Conservation (phyloP, 2,329 filamentous ascomycete species). For the Coniochaeta sp. region DNA sequence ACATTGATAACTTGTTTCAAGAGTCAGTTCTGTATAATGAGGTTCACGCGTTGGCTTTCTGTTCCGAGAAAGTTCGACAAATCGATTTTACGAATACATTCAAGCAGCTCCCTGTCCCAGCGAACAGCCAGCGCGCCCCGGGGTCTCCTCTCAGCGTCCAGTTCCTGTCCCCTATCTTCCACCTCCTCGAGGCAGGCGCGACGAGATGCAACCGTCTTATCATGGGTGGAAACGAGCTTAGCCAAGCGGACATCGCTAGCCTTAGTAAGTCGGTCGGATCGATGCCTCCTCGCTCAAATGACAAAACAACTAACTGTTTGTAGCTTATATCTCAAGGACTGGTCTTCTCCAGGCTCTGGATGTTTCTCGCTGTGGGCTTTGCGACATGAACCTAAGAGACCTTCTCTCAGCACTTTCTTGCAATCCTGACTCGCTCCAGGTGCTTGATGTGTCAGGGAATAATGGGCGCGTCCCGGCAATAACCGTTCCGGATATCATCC, state of each 20-base stretch:
- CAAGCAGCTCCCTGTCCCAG: slow-evolving; percentile 11
- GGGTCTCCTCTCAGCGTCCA: slow-evolving; percentile 13
- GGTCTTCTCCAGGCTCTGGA: slow-evolving; percentile 36
- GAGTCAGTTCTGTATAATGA: slow-evolving; percentile 47
- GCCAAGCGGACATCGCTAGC: slow-evolving; percentile 37
- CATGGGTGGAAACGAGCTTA: slow-evolving; percentile 41
- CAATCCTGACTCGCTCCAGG: slow-evolving; percentile 35
- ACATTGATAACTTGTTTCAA: slow-evolving; percentile 39
- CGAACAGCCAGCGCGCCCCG: not conserved
- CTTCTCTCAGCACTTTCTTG: slow-evolving; percentile 39
- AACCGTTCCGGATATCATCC: slow-evolving; percentile 35
- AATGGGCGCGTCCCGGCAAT: slow-evolving; percentile 41
- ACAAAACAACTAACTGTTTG: slow-evolving; percentile 6
- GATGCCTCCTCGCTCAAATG: not conserved
- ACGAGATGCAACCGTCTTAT: slow-evolving; percentile 44
- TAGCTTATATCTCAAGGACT: slow-evolving; percentile 19
- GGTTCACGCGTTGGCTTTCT: slow-evolving; percentile 46
- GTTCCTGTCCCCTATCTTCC: slow-evolving; percentile 32
- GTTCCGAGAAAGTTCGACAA: slow-evolving; percentile 45
- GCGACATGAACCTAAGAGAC: slow-evolving; percentile 37
- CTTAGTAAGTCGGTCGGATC: slow-evolving; percentile 30
- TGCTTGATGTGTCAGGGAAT: slow-evolving; percentile 45
- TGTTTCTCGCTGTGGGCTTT: slow-evolving; percentile 42
- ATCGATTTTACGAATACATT: slow-evolving; percentile 43
- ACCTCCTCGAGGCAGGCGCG: slow-evolving; percentile 31